Percentiles rank a stretch among this genome's conserved stretches.
phyloP scores from a whole-genome alignment of 2,329 filamentous ascomycete genomes.

The Sclerotinia minor region DNA sequence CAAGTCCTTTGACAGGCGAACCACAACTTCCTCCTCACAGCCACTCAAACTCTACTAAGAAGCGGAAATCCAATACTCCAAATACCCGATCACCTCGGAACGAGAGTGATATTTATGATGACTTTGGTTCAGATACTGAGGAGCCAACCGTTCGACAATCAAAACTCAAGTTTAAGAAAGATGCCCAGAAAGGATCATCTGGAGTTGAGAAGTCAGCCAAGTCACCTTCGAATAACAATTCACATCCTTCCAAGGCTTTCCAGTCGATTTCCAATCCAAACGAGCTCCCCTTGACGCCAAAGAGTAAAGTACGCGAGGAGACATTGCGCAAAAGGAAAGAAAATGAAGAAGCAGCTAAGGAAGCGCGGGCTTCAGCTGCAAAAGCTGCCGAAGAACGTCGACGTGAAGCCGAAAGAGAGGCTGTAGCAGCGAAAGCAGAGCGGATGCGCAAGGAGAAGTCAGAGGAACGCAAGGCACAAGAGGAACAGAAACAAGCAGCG shows the following conservation, averaged over 20 bases:
- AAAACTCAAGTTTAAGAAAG: conserved; percentile 33
- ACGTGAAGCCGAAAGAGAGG: conserved; percentile 31
- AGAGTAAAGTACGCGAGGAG: conserved; percentile 33
- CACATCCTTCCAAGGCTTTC: conserved; percentile 25
- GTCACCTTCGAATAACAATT: conserved; percentile 31
- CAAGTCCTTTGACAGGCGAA: conserved; percentile 34
- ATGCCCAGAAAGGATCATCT: conserved; percentile 26
- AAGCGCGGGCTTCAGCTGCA: conserved; percentile 30
- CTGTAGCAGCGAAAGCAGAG: conserved; percentile 29
- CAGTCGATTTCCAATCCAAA: conserved; percentile 26
- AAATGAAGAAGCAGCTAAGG: conserved; percentile 29
- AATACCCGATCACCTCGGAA: conserved; percentile 9
- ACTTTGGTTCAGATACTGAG: conserved; percentile 34
- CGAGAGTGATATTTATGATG: conserved; percentile 36
- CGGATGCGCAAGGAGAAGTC: conserved; percentile 29
- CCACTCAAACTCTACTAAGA: conserved; percentile 14
- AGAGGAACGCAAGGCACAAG: conserved; percentile 26
- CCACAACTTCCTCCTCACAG: conserved; percentile 27
- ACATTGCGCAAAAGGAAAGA: conserved; percentile 27
- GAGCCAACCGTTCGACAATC: conserved; percentile 26
- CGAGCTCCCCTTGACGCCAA: conserved; percentile 36
- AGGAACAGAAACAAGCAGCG: conserved; percentile 25
- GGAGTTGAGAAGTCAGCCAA: conserved; percentile 30
- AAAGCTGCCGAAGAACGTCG: conserved; percentile 32
- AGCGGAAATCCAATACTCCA: conserved; percentile 21